phyloP scores from a whole-genome alignment of 495 filamentous ascomycete genomes.

The Podospora conica region DNA sequence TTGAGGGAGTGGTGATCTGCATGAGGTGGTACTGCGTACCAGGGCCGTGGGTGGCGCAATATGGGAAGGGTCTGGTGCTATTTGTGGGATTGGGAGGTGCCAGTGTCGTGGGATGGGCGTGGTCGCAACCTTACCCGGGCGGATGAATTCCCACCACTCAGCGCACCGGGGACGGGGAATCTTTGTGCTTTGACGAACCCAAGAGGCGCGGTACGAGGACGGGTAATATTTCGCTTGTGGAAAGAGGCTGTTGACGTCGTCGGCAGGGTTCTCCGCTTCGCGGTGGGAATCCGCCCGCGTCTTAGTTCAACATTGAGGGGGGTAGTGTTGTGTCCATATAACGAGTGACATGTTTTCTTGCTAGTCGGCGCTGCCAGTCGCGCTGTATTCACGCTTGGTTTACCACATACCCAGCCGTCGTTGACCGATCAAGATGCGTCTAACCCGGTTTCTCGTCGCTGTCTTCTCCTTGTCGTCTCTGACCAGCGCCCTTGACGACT shows the following conservation, averaged over 20 bases:
- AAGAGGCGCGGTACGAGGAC: not conserved
- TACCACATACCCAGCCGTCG: not conserved
- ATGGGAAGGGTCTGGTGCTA: not conserved
- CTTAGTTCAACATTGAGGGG: not conserved
- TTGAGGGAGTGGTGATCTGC: not conserved
- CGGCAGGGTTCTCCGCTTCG: not conserved
- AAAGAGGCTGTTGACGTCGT: not conserved
- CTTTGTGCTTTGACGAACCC: not conserved
- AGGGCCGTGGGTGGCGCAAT: not conserved
- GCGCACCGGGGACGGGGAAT: not conserved
- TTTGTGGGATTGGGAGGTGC: not conserved
- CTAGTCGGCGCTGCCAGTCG: not conserved
- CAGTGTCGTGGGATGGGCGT: not conserved
- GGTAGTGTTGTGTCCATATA: not conserved
- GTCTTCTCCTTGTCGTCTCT: not conserved
- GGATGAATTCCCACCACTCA: slow-evolving; percentile 6
- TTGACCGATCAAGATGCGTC: not conserved
- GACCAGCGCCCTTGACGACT: not conserved
- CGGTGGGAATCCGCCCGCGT: not conserved
- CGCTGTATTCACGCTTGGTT: not conserved
- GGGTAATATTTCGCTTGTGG: not conserved
- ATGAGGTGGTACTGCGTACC: not conserved
- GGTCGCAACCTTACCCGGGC: not conserved
- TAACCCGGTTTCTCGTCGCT: not conserved
- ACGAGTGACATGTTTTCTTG: not conserved